Base-by-base conservation (phyloP, 257 asterid genomes). In the Solanum acaule region DNA sequence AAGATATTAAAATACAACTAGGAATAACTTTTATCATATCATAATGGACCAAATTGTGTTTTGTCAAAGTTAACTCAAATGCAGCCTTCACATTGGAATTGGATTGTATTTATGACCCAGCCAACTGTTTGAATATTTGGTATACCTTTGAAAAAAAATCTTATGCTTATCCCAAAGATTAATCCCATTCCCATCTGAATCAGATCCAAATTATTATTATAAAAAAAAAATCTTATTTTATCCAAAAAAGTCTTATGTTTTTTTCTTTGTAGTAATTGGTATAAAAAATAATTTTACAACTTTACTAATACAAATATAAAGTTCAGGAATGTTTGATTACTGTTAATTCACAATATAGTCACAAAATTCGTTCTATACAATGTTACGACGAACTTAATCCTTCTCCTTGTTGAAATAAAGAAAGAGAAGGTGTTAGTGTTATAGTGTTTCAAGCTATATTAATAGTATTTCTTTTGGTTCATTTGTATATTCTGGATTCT, bases 401-500 rank as follows among this genome's bases (percentile, higher is more conserved):
- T 13, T 44, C 18, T 44, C 56, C 56, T 3, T 42, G 15, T 44
- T 46, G 18, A 46, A 14, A 46, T 13, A 46, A 14, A 46, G 56
- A 46, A 44, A 12, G 16, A 46, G 56, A 46, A 46, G 56, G 20
- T 2, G 18, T 46, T 46, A 13, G 56, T 46, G 56, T 46, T 13
- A 46, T 46, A 86, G 67, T 76, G 83, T 87, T 91, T 90, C 86
- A 68, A 29, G 90, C 88, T 85, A 85, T 92, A 75, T 88, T 93
- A 84, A 84, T 92, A 65, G 89, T 88, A 16, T 68, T 93, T 20
- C 83, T 40, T 90, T 81, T 90, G 84, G 27, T 93, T 85, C 91
- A 92, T 93, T 93, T 92, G 81, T 46, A 94, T 77, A 93, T 20
- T 25, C 25, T 90, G 79, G 29, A 20, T 83, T 87, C 91, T 85